These are phyloP conservation scores for Lycium ferocissimum DNA, from an alignment of 257 asterid species.

Conservation along the genomic window DNA sequence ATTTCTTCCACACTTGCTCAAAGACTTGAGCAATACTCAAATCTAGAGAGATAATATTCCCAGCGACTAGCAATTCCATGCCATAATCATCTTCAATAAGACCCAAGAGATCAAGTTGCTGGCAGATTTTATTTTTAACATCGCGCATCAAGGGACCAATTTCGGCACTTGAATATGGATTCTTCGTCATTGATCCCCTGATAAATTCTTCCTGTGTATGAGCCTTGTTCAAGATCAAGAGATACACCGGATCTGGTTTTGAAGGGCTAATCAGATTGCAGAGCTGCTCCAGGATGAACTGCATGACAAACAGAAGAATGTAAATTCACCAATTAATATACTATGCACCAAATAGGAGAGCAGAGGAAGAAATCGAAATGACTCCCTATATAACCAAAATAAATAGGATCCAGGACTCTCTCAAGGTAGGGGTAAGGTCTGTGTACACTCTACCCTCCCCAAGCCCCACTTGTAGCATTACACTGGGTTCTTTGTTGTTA, in stretches of 20 bases:
- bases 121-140: conserved; percentile 97
- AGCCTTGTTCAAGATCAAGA: conserved; percentile 85
- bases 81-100: conserved; percentile 96
- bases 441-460: too few relatives aligned
- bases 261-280: conserved; percentile 96
- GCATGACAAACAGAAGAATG: conserved; percentile 31
- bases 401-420: not conserved
- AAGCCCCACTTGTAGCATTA: too few relatives aligned
- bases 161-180: conserved; percentile 97
- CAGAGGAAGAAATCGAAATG: not conserved
- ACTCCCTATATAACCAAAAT: conserved; percentile 13
- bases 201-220: conserved; percentile 99
- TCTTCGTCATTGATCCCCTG: conserved; percentile 99
- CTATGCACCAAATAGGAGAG: not conserved
- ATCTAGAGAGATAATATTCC: conserved; percentile 95
- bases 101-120: conserved; percentile 96
- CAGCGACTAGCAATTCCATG: conserved; percentile 96
- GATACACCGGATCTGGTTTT: conserved; percentile 87
- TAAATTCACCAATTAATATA: not conserved
- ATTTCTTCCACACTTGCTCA: conserved; percentile 97
- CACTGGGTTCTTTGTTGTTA: too few relatives aligned
- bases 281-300: conserved; percentile 99
- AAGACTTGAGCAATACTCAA: conserved; percentile 90
- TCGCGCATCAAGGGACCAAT: conserved; percentile 99
- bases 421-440: too few relatives aligned